Percentiles rank a stretch among this genome's conserved stretches.
Evolutionary conservation across 345 rosid genomes (phyloP).

Genomic region (Eucalyptus urophylla): DNA sequence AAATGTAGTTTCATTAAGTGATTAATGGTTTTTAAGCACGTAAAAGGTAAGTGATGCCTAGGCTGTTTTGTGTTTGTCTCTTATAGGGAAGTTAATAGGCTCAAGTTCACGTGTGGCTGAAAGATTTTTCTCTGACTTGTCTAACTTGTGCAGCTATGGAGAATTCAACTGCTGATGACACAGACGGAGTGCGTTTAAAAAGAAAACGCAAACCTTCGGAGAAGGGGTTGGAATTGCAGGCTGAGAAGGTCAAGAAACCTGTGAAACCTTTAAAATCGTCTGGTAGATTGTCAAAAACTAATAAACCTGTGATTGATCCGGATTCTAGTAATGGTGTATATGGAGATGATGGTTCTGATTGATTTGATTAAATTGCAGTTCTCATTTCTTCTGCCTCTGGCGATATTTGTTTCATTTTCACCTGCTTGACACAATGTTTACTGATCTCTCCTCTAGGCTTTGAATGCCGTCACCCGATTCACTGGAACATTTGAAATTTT

Average conservation of each 20-base stretch:
- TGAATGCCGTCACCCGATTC: background rate
- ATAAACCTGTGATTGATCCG: slow-evolving; percentile 39
- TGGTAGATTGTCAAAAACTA: slow-evolving; percentile 45
- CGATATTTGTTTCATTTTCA: background rate
- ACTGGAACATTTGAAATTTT: background rate
- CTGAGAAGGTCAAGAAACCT: slow-evolving; percentile 79
- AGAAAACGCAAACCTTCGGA: slow-evolving; percentile 90
- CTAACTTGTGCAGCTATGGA: background rate
- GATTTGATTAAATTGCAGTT: background rate
- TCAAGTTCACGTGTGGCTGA: background rate
- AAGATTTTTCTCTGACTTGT: background rate
- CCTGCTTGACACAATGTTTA: background rate
- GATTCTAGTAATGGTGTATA: slow-evolving; percentile 38
- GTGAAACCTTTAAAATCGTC: slow-evolving; percentile 37
- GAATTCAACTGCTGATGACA: slow-evolving; percentile 46
- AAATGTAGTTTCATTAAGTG: background rate
- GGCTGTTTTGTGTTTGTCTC: background rate
- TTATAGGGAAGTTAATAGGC: background rate
- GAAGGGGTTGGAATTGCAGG: slow-evolving; percentile 93
- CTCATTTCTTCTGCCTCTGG: background rate
- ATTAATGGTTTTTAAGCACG: background rate
- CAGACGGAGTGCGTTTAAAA: slow-evolving; percentile 59
- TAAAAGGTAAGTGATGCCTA: background rate
- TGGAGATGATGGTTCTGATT: slow-evolving; percentile 40
- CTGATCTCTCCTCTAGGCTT: background rate